Percentiles rank a stretch among this genome's conserved stretches.
These are phyloP conservation scores for Rubia balearica DNA, from an alignment of 305 asterid species.

Conservation along the genomic window DNA sequence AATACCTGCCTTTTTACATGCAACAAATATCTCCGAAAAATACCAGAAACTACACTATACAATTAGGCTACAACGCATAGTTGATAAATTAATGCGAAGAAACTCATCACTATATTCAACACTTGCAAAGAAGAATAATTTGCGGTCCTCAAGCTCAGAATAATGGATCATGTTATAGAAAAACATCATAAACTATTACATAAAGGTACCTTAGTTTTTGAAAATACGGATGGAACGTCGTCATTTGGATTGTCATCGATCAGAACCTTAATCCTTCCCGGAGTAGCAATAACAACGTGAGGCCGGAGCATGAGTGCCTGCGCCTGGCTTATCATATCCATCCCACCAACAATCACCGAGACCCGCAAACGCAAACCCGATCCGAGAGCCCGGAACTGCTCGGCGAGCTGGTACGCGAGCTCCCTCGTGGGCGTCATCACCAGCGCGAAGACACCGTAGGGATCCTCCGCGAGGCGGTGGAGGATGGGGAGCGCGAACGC, in stretches of 20 bases:
- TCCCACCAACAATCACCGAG: constrained; percentile 75
- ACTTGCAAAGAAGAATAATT: no score
- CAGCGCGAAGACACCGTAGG: constrained; percentile 79
- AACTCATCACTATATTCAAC: no score
- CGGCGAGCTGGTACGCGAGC: constrained; percentile 83
- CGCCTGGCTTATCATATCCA: constrained; percentile 76
- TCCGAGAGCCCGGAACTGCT: constrained; percentile 87
- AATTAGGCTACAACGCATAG: neutral
- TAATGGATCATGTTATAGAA: neutral
- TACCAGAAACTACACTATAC: neutral
- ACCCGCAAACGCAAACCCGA: constrained; percentile 68
- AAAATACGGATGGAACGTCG: constrained; percentile 62
- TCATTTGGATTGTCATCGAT: constrained; percentile 72
- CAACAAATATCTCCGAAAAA: no score
- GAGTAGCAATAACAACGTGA: constrained; percentile 88
- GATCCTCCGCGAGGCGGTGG: constrained; percentile 58
- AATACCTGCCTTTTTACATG: no score
- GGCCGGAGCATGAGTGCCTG: constrained; percentile 65
- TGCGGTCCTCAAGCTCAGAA: no score
- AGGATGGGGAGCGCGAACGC: constrained; percentile 90
- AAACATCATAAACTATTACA: neutral
- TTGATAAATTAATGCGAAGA: no score
- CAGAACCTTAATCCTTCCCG: constrained; percentile 90
- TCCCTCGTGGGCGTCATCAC: constrained; percentile 91
- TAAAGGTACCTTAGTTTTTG: constrained; percentile 54